Conservation (phyloP, 306 rosid species). For the Senna siamea region DNA sequence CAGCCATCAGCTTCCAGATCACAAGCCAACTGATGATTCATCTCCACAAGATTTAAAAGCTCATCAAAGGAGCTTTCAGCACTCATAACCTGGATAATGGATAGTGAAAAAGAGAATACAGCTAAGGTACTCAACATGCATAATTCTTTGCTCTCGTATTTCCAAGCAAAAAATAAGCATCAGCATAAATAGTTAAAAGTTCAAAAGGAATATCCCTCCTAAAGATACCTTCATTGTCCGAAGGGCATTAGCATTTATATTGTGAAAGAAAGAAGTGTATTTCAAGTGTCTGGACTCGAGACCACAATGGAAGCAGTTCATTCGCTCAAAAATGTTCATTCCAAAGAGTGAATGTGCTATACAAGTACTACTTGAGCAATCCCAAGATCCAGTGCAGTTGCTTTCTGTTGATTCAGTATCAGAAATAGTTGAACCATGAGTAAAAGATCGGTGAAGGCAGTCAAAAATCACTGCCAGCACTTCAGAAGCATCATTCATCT, state of each 20-base stretch:
- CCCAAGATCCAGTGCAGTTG: constrained; percentile 74
- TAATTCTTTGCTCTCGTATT: neutral
- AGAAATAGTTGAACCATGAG: constrained; percentile 57
- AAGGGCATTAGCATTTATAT: constrained; percentile 70
- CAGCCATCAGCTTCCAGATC: constrained; percentile 63
- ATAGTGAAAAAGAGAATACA: constrained; percentile 23
- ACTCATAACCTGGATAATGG: constrained; percentile 46
- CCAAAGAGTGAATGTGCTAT: constrained; percentile 88
- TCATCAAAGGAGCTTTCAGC: constrained; percentile 60
- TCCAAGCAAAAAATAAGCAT: constrained; percentile 1
- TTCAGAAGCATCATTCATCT: constrained; percentile 99
- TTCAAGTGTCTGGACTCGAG: constrained; percentile 62
- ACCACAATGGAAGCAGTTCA: constrained; percentile 75
- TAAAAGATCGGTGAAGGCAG: constrained; percentile 84
- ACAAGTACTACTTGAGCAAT: constrained; percentile 74
- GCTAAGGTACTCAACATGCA: constrained; percentile 5
- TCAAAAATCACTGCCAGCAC: constrained; percentile 84
- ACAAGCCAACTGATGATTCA: constrained; percentile 70
- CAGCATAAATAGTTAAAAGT: neutral
- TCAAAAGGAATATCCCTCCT: neutral
- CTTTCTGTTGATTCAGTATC: constrained; percentile 69
- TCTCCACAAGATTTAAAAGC: constrained; percentile 62
- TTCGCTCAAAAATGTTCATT: constrained; percentile 82
- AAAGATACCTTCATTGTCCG: constrained; percentile 60
- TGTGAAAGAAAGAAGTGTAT: constrained; percentile 69